These are phyloP conservation scores for Ensete ventricosum DNA, from an alignment of 176 grass and related monocot genomes.

Conservation along the genomic window DNA sequence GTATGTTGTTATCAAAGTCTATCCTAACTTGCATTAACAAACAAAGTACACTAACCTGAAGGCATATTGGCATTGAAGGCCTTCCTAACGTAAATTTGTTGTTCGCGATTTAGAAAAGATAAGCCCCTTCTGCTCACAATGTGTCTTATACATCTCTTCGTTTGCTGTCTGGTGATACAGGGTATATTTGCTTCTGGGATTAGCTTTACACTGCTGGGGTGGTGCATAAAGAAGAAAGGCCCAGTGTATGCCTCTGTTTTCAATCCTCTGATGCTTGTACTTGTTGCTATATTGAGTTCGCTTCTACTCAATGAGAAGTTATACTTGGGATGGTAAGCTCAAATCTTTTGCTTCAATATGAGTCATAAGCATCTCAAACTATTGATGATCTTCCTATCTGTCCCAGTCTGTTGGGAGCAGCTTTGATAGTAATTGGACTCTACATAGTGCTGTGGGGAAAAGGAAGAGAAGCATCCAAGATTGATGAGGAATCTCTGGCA, in stretches of 20 bases:
- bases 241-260: slow-evolving; percentile 45
- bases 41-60: too few relatives aligned
- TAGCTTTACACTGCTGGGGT: slow-evolving; percentile 54
- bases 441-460: slow-evolving; percentile 90
- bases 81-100: too few relatives aligned
- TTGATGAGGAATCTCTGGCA: background rate
- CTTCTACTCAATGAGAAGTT: slow-evolving; percentile 66
- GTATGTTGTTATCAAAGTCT: background rate
- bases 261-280: slow-evolving; percentile 55
- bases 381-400: background rate
- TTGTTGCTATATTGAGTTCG: slow-evolving; percentile 57
- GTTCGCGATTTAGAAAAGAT: background rate
- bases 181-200: slow-evolving; percentile 56
- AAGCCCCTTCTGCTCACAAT: background rate
- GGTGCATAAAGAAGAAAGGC: slow-evolving; percentile 74
- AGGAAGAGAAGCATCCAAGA: slow-evolving; percentile 28
- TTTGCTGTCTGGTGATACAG: background rate
- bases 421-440: slow-evolving; percentile 54
- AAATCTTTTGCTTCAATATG: background rate
- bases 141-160: background rate
- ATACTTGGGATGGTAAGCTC: slow-evolving; percentile 48
- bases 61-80: too few relatives aligned
- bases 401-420: slow-evolving; percentile 40
- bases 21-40: background rate
- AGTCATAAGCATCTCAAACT: background rate